phyloP scores from a whole-genome alignment of 2,329 filamentous ascomycete genomes.

The Beauveria asiatica region DNA sequence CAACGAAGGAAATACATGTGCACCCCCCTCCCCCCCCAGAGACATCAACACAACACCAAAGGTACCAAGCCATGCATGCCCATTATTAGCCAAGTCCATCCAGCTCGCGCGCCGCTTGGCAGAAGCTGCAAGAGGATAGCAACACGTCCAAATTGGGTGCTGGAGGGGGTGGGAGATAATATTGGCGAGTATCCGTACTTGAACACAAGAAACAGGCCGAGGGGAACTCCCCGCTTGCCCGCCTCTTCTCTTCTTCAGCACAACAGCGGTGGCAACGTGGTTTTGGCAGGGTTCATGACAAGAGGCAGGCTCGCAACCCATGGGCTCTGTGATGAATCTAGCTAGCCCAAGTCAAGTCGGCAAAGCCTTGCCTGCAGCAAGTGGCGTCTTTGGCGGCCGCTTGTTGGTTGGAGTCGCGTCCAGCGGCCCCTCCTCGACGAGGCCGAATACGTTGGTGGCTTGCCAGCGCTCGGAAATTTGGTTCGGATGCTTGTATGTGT shows the following conservation, averaged over 20 bases:
- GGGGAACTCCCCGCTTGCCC: no score
- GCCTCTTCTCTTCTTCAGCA: neutral
- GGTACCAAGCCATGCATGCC: neutral
- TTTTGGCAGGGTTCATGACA: neutral
- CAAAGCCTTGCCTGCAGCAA: neutral
- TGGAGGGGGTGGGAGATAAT: neutral
- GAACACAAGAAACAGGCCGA: no score
- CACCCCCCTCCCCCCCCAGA: neutral
- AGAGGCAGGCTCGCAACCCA: neutral
- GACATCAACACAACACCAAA: neutral
- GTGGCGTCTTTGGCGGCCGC: constrained; percentile 5
- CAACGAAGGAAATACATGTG: neutral
- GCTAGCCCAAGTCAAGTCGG: no score
- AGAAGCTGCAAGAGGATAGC: neutral
- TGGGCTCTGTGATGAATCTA: neutral
- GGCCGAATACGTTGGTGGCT: neutral
- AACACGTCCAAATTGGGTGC: neutral
- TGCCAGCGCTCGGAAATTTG: constrained; percentile 3
- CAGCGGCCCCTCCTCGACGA: neutral
- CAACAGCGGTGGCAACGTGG: neutral
- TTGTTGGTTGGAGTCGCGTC: neutral
- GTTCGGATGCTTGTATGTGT: neutral
- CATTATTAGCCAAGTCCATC: neutral
- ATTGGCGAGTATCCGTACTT: no score
- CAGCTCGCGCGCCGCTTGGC: neutral